A percentile compares a stretch with the other conserved stretches of the same genome.
Evolutionary conservation across 495 filamentous ascomycete species (phyloP).

Genomic region (Staphylotrichum longicolle): DNA sequence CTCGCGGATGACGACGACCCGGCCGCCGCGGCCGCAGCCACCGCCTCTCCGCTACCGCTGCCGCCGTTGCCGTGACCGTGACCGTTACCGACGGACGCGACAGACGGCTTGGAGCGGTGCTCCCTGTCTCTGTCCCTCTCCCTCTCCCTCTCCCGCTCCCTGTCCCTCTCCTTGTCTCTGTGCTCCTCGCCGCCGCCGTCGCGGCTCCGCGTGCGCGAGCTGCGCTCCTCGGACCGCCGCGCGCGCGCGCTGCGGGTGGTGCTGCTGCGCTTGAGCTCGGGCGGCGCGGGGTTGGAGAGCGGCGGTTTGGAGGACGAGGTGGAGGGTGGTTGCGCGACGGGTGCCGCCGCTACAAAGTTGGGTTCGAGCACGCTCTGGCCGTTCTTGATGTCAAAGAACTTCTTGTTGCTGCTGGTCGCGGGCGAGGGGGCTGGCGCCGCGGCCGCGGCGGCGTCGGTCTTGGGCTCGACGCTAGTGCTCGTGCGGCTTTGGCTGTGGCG

Average conservation of each 20-base stretch:
- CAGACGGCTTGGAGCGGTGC: slow-evolving; percentile 27
- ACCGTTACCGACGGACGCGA: slow-evolving; percentile 19
- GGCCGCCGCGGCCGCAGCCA: slow-evolving; percentile 7
- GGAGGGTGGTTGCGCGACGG: background rate
- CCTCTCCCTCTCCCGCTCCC: no score
- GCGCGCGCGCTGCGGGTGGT: slow-evolving; percentile 28
- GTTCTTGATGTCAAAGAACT: slow-evolving; percentile 42
- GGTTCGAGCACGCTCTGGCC: slow-evolving; percentile 36
- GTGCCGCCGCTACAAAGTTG: slow-evolving; percentile 16
- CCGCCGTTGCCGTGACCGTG: background rate
- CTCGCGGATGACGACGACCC: slow-evolving; percentile 19
- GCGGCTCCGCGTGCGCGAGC: slow-evolving; percentile 3
- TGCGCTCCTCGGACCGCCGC: slow-evolving; percentile 21
- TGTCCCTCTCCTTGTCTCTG: slow-evolving; percentile 14
- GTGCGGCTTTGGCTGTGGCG: slow-evolving; percentile 39
- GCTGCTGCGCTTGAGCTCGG: slow-evolving; percentile 41
- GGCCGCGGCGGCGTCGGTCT: slow-evolving; percentile 20
- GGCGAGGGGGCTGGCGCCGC: slow-evolving; percentile 8
- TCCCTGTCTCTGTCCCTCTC: slow-evolving; percentile 14
- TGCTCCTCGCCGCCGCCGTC: slow-evolving; percentile 8
- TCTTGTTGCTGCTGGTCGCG: slow-evolving; percentile 30
- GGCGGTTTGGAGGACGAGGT: slow-evolving; percentile 25
- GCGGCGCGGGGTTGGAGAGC: background rate
- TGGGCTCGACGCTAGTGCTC: slow-evolving; percentile 29
- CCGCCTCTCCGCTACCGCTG: background rate